Evolutionary conservation across 208 protist genomes (phyloP), one percentile per base, ranked within the genome.

Genomic region (Sergeia podlipaevii): DNA sequence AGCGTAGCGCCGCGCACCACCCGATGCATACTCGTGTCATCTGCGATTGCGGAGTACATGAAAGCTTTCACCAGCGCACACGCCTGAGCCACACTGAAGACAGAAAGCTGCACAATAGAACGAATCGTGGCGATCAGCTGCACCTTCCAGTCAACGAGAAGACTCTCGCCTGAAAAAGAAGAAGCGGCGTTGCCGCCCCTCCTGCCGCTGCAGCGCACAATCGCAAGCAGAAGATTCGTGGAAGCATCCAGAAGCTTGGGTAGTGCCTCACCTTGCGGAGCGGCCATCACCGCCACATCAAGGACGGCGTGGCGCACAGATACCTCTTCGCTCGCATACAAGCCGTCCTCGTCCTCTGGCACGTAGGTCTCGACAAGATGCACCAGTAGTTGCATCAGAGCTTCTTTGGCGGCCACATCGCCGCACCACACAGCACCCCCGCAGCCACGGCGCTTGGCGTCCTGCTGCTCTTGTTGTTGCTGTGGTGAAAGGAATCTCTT

Each of bases 61-160:
- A 83, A 85, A 28, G 59, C 64, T 29, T 66, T 62, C 5, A 77
- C 72, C 20, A 92, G 70, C 18, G 53, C 62, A 46, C 77, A 85
- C 1, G 47, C 65, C 32, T 69, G 68, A 23, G 61, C 38, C 13
- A 70, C 71, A 53, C 58, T 50, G 26, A 82, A 68, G 3, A 80
- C 49, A 4, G 77, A 78, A 36, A 75, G 74, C 55, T 81, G 65
- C 43, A 89, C 62, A 26, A 87, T 58, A 6, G 68, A 70, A 11
- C 70, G 77, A 13, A 83, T 44, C 5, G 59, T 69, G 24, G 72
- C 76, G 6, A 80, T 69, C 3, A 92, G 60, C 60, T 77, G 58
- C 23, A 76, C 76, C 48, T 77, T 76, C 72, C 71, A 83, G 24
- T 61, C 58, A 24, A 65, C 30, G 27, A 91, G 67, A 37, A 75